Evolutionary conservation across 1,284 basidiomycete genomes (phyloP).

Genomic region (Neonothopanus nambi): DNA sequence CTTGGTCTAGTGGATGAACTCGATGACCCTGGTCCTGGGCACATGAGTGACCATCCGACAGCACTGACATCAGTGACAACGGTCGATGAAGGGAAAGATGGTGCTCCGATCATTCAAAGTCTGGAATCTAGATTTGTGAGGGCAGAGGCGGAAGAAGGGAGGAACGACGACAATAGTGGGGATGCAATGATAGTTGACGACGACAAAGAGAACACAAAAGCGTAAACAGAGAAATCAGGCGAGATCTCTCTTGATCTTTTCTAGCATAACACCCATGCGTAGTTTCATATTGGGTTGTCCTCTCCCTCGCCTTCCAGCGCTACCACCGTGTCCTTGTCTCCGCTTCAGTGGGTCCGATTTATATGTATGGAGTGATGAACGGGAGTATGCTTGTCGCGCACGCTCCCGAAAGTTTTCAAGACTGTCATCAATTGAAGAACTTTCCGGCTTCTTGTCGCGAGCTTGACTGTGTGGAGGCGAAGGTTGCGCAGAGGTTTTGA

Average conservation of each 20-base stretch:
- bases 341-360: constrained; percentile 47
- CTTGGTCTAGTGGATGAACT: constrained; percentile 80
- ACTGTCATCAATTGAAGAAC: neutral
- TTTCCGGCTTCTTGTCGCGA: constrained; percentile 5
- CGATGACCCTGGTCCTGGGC: constrained; percentile 78
- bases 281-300: constrained; percentile 79
- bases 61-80: constrained; percentile 69
- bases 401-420: constrained; percentile 54
- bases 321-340: constrained; percentile 19
- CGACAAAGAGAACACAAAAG: constrained; percentile 56
- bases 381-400: constrained; percentile 60
- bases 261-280: constrained; percentile 77
- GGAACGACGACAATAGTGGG: constrained; percentile 27
- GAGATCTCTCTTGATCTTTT: constrained; percentile 68
- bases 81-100: constrained; percentile 23
- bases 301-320: constrained; percentile 30
- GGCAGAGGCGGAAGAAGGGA: constrained; percentile 30
- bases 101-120: constrained; percentile 50
- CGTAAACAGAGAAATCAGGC: constrained; percentile 26
- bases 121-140: constrained; percentile 69
- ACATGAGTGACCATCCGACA: constrained; percentile 77
- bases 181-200: constrained; percentile 53
- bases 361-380: constrained; percentile 53
- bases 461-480: constrained; percentile 2
- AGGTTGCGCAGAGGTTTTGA: neutral